phyloP scores from a whole-genome alignment of 768 basidiomycete species.

The Lactarius hengduanensis region DNA sequence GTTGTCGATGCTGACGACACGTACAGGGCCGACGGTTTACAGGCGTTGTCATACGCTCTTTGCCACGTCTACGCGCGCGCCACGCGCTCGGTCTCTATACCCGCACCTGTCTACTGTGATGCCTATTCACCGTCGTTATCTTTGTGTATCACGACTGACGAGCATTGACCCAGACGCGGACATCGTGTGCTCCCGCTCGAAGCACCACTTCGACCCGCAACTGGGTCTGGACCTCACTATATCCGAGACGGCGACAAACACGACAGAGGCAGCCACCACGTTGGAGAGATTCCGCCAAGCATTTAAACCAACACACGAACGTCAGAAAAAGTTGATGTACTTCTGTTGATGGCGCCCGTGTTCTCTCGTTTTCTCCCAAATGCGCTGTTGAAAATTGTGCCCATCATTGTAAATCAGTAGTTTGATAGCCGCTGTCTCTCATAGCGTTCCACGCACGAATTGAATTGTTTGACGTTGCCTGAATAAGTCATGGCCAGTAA shows the following conservation, averaged over 20 bases:
- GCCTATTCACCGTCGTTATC: constrained; percentile 12
- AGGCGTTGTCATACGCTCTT: constrained; percentile 68
- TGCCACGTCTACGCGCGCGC: constrained; percentile 82
- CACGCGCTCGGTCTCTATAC: constrained; percentile 79
- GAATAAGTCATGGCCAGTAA: constrained; percentile 29
- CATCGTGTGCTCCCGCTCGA: constrained; percentile 72
- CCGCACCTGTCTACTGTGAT: constrained; percentile 80
- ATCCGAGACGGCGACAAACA: constrained; percentile 46
- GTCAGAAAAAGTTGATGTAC: constrained; percentile 43
- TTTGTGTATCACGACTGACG: neutral
- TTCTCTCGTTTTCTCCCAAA: neutral
- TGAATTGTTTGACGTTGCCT: neutral
- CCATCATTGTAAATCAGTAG: neutral
- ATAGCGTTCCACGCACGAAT: no score
- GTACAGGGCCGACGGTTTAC: constrained; percentile 61
- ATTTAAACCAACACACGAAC: constrained; percentile 57
- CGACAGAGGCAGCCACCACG: constrained; percentile 41
- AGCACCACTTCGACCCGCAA: constrained; percentile 75
- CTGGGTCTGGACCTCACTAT: constrained; percentile 58
- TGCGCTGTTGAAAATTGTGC: neutral
- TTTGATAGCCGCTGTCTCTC: neutral
- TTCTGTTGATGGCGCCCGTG: constrained; percentile 35
- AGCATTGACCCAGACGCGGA: constrained; percentile 58
- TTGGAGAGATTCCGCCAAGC: constrained; percentile 43
- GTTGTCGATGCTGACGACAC: constrained; percentile 17